Evolutionary conservation across 2,329 filamentous ascomycete species (phyloP).

Genomic region (Diplodia seriata): DNA sequence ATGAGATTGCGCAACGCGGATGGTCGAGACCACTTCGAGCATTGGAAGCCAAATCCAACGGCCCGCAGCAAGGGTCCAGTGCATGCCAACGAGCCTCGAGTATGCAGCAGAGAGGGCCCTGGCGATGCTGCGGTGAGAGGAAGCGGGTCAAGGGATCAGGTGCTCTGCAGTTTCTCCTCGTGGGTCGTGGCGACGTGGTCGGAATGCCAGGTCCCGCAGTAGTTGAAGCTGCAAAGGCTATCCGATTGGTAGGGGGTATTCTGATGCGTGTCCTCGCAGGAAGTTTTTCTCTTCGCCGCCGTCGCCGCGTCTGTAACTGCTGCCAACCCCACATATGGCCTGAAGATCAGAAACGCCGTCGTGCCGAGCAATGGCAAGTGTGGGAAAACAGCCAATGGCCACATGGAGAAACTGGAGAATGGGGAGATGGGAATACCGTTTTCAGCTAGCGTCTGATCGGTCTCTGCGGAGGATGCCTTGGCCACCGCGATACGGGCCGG

Average conservation of each 20-base stretch:
- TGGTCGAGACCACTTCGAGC: neutral
- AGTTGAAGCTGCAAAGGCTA: neutral
- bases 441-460: constrained; percentile 5
- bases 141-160: constrained; percentile 9
- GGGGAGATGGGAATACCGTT: neutral
- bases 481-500: neutral
- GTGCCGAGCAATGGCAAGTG: constrained; percentile 12
- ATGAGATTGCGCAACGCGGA: constrained; percentile 14
- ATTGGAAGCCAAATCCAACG: constrained; percentile 1
- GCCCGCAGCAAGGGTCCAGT: constrained; percentile 4
- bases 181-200: constrained; percentile 16
- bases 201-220: constrained; percentile 21
- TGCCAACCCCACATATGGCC: constrained; percentile 13
- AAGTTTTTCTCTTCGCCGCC: constrained; percentile 8
- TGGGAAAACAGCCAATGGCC: neutral
- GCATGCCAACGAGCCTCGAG: constrained; percentile 4
- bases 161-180: constrained; percentile 17
- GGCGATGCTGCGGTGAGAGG: constrained; percentile 9
- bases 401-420: neutral
- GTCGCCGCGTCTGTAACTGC: neutral
- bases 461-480: constrained; percentile 16
- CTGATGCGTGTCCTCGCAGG: neutral
- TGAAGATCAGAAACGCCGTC: constrained; percentile 14
- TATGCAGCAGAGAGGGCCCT: constrained; percentile 5
- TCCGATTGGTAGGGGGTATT: constrained; percentile 4